Conservation (phyloP, 2,329 filamentous ascomycete genomes). For the Bipolaris gigantea region DNA sequence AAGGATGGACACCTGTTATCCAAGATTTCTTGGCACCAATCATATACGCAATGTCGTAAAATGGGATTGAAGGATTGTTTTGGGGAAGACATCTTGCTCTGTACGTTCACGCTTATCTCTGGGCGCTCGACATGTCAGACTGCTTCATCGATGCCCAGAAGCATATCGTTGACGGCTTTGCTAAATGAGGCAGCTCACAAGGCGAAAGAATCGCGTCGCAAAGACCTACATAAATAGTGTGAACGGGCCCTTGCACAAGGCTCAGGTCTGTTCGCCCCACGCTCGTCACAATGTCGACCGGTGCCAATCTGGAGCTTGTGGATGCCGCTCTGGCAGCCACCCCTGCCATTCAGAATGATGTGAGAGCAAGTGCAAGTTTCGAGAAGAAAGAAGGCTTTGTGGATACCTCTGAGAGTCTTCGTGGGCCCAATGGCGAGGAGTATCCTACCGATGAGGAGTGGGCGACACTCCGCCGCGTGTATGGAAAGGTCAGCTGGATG, state of each 20-base stretch:
- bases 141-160: constrained; percentile 16
- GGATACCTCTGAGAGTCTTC: constrained; percentile 12
- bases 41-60: constrained; percentile 1
- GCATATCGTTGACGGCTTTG: constrained; percentile 5
- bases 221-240: constrained; percentile 6
- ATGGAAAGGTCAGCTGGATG: constrained; percentile 36
- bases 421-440: constrained; percentile 28
- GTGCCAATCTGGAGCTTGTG: constrained; percentile 21
- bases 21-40: constrained; percentile 25
- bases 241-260: background rate
- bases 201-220: background rate
- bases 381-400: constrained; percentile 15
- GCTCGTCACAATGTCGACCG: constrained; percentile 20
- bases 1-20: background rate
- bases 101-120: constrained; percentile 13
- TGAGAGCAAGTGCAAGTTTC: constrained; percentile 3
- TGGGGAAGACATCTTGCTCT: background rate
- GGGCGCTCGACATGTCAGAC: background rate
- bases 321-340: constrained; percentile 19
- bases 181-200: constrained; percentile 25
- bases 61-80: constrained; percentile 1
- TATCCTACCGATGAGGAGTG: constrained; percentile 37
- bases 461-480: constrained; percentile 33
- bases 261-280: background rate
- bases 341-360: constrained; percentile 8